Conservation (phyloP, 192 early-diverging fungal species). For the Backusella tarrabulga region DNA sequence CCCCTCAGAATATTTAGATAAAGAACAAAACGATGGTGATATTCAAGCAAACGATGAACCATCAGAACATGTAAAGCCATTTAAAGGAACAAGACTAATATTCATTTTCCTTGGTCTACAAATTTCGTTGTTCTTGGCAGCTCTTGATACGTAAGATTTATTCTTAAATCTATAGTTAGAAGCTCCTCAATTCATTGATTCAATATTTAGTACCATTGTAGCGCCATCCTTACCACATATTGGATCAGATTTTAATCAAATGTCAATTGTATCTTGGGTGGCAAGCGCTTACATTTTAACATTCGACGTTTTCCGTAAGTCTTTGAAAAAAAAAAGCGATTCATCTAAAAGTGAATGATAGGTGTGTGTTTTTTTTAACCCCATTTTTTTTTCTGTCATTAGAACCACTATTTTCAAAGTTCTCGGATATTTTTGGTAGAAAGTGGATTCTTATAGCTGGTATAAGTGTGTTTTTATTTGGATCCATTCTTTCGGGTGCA, state of each 20-base stretch:
- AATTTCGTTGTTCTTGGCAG: constrained; percentile 19
- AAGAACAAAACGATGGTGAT: not conserved
- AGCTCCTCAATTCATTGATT: not conserved
- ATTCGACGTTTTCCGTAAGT: constrained; percentile 29
- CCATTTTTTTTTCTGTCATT: not conserved
- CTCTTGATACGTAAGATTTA: constrained; percentile 13
- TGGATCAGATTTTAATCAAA: constrained; percentile 60
- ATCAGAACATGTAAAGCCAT: not conserved
- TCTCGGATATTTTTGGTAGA: constrained; percentile 85
- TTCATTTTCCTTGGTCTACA: constrained; percentile 12
- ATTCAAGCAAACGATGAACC: not conserved
- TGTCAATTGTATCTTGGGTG: constrained; percentile 73
- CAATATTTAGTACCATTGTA: constrained; percentile 65
- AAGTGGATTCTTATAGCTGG: constrained; percentile 73
- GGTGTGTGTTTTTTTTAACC: too few relatives aligned
- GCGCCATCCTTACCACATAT: constrained; percentile 71
- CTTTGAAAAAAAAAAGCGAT: not conserved
- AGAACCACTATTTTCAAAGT: constrained; percentile 67
- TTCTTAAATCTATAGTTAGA: not conserved
- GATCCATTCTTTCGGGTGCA: constrained; percentile 78
- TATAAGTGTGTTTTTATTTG: constrained; percentile 74
- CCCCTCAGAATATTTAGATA: not conserved
- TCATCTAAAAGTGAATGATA: not conserved
- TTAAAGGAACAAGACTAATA: not conserved
- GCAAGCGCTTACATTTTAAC: constrained; percentile 68